phyloP scores from a whole-genome alignment of 2,329 filamentous ascomycete species.

The Teratosphaeria viscida region DNA sequence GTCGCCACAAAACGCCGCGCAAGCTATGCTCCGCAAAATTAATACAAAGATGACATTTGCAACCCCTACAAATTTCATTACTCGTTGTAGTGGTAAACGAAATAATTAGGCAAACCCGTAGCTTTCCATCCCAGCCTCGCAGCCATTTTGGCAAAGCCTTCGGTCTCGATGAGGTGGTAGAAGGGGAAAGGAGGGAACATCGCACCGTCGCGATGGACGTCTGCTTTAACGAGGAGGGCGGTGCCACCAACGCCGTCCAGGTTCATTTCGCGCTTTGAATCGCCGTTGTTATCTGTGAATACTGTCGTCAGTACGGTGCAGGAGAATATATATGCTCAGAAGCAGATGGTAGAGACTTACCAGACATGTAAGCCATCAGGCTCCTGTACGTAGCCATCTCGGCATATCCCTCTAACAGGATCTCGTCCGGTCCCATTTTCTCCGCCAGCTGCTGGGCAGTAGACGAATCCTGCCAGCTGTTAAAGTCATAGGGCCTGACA shows the following conservation, averaged over 20 bases:
- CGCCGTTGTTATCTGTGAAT: conserved; percentile 17
- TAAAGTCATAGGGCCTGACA: conserved; percentile 87
- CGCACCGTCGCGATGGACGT: conserved; percentile 91
- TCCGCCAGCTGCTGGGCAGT: conserved; percentile 64
- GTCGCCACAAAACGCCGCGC: not conserved
- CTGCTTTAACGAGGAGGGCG: conserved; percentile 84
- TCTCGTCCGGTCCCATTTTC: conserved; percentile 82
- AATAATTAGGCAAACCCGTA: conserved; percentile 91
- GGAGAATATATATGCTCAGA: not conserved
- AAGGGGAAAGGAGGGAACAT: conserved; percentile 98
- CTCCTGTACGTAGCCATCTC: conserved; percentile 87
- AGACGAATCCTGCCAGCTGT: conserved; percentile 90
- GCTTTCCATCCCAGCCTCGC: conserved; percentile 74
- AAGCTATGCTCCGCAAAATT: not conserved
- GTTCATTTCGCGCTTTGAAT: conserved; percentile 38
- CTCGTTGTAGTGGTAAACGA: conserved; percentile 45
- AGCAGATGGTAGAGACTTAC: conserved; percentile 29
- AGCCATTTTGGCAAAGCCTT: conserved; percentile 97
- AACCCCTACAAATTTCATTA: not conserved
- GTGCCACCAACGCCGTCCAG: conserved; percentile 93
- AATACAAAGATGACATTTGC: not conserved
- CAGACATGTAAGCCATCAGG: conserved; percentile 76
- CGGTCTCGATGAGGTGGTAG: conserved; percentile 94
- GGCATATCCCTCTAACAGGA: conserved; percentile 83
- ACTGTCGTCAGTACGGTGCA: conserved; percentile 13